Percentiles rank a stretch among this genome's conserved stretches.
Evolutionary conservation across 495 filamentous ascomycete species (phyloP).

Genomic region (Cercophora scortea): DNA sequence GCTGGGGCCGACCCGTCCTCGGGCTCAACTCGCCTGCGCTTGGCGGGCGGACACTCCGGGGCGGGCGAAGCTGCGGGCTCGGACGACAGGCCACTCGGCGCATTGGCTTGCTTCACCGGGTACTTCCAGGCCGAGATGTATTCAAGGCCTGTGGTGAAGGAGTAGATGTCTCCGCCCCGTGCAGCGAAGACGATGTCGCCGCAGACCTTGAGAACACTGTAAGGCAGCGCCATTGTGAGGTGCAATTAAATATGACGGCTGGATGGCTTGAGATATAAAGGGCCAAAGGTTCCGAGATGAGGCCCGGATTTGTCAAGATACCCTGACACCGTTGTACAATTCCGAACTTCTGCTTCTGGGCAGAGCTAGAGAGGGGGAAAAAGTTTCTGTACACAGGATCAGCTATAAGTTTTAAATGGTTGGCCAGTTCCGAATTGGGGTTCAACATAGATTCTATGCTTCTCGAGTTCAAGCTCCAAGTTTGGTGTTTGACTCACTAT

Average conservation of each 20-base stretch:
- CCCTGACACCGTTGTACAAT: background rate
- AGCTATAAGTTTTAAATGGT: too few species aligned
- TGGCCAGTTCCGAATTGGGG: too few species aligned
- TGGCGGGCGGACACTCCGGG: constrained; percentile 22
- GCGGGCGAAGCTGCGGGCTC: constrained; percentile 7
- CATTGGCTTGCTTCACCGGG: constrained; percentile 11
- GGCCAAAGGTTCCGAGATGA: background rate
- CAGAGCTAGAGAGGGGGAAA: background rate
- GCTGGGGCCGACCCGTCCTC: constrained; percentile 1
- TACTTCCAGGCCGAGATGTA: constrained; percentile 35
- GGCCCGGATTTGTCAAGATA: background rate
- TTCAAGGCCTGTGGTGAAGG: constrained; percentile 26
- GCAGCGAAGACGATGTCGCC: constrained; percentile 35
- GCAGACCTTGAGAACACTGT: constrained; percentile 31
- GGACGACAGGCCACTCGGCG: background rate
- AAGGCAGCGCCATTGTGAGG: constrained; percentile 26
- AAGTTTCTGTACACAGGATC: too few species aligned
- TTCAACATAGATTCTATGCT: too few species aligned
- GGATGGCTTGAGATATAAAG: too few species aligned
- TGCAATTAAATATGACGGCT: background rate
- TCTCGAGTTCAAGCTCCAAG: too few species aligned
- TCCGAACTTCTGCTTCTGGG: background rate
- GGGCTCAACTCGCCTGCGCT: constrained; percentile 18
- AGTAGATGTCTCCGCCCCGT: constrained; percentile 31
- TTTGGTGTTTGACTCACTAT: too few species aligned